Base-by-base conservation (phyloP, 768 basidiomycete genomes). In the Lactifluus rugatus region DNA sequence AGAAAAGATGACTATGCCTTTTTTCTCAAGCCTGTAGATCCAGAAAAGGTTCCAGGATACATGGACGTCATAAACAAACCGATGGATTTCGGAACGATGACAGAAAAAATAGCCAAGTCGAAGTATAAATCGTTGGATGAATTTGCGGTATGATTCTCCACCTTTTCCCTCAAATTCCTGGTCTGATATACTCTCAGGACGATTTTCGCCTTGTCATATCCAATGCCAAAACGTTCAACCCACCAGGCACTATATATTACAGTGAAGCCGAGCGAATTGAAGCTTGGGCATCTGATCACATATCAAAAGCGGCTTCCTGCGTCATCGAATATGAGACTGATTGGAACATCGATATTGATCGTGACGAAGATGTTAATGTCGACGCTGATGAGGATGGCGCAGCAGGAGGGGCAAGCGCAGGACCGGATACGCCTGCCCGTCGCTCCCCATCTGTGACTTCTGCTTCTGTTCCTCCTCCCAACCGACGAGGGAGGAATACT, bases 71-170 rank as follows among this genome's bases (percentile, higher is more conserved):
- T 98, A 51, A 84, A 87, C 65, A 76, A 77, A 19, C 93, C 94
- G 7, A 98, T 97, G 93, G 93, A 97, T 66, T 76, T 98, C 56
- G 88, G 89, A 0, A 93, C 93, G 0, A 87, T 98, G 75, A 72
- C 83, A 19, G 74, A 75, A 54, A 95, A 93, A 71, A 86, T 93
- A 46, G 78, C 78, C 57, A 80, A 73, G 66, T 87, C 87, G 5
- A 82, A 80, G 61, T 95, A 95, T 69, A 78, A 84, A 19, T 86
- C 85, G 2, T 70, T 91, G 48, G 88, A 90, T 56, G 88, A 91
- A 44, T 91, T 91, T 67, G 75, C 81, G 8, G 89, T 89, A 66
- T 57, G 84, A 21, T 48, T 21, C 23, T 25, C 57, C 32, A 10
- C 41, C 2, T 44, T 32, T 54, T 28, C n/a, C 34, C 41, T 51